Percentiles rank a stretch among this genome's conserved stretches.
phyloP scores from a whole-genome alignment of 2,329 filamentous ascomycete species.

The Cladosporium sp. region DNA sequence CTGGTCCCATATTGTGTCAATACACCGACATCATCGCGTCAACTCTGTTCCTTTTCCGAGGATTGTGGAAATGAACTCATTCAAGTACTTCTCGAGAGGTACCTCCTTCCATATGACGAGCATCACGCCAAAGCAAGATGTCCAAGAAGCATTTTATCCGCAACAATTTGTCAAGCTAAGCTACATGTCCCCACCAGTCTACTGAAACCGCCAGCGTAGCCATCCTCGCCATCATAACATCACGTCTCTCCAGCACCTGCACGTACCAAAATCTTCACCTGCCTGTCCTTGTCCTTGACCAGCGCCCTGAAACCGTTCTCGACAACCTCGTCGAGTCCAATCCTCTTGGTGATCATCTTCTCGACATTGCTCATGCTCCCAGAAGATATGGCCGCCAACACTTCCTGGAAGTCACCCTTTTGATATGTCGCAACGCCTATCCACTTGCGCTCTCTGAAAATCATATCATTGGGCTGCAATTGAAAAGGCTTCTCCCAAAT shows the following conservation, averaged over 20 bases:
- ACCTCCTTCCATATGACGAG: neutral
- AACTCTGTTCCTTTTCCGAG: conserved; percentile 8
- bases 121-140: neutral
- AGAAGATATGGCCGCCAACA: conserved; percentile 43
- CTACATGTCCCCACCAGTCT: no score
- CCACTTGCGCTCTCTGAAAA: conserved; percentile 51
- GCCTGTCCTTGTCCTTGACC: conserved; percentile 46
- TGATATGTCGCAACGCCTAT: conserved; percentile 50
- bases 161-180: no score
- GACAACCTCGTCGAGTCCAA: conserved; percentile 42
- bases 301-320: conserved; percentile 44
- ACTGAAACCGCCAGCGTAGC: neutral
- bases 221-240: conserved; percentile 7
- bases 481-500: conserved; percentile 52
- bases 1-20: no score
- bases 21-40: conserved; percentile 7
- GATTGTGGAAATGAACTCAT: neutral
- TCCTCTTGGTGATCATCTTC: conserved; percentile 47
- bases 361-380: conserved; percentile 38
- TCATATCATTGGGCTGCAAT: conserved; percentile 47
- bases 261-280: conserved; percentile 45
- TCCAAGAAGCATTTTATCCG: neutral
- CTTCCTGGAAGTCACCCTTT: conserved; percentile 47
- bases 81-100: no score
- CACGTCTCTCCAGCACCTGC: conserved; percentile 22